Conservation (phyloP, 75 land plant species). For the Pinus taeda region DNA sequence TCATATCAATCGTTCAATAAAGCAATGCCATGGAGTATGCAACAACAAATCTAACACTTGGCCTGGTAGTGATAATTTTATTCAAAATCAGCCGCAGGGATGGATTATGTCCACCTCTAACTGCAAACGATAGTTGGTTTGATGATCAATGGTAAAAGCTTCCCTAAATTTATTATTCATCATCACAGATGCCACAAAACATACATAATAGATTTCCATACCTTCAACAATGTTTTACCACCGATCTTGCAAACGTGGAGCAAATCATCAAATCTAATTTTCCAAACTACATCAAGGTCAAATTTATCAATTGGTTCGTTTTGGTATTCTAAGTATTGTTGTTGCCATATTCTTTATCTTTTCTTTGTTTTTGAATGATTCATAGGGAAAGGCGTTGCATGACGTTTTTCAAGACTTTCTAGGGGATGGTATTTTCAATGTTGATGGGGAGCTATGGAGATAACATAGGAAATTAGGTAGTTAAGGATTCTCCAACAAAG, state of each 20-base stretch:
- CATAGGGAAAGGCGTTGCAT: too few species aligned
- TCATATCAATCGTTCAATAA: too few species aligned
- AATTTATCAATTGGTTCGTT: not conserved
- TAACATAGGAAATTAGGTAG: too few species aligned
- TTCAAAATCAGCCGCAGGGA: not conserved
- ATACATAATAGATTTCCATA: not conserved
- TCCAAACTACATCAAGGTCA: constrained; percentile 14
- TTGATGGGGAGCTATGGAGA: too few species aligned
- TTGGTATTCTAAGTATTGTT: not conserved
- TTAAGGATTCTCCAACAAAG: too few species aligned
- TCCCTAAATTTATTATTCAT: not conserved
- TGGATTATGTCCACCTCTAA: not conserved
- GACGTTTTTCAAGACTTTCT: too few species aligned
- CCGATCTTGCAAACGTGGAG: constrained; percentile 12
- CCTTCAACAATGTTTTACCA: not conserved
- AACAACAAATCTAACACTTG: not conserved
- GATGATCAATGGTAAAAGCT: not conserved
- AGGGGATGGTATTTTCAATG: too few species aligned
- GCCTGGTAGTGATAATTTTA: not conserved
- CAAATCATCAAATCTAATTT: constrained; percentile 18
- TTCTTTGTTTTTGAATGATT: too few species aligned
- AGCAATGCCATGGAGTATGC: not conserved
- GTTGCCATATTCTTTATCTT: not conserved
- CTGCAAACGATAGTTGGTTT: not conserved
- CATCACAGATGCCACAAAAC: constrained; percentile 6